Base-by-base conservation (phyloP, 345 rosid species). In the Lepidium africanum region DNA sequence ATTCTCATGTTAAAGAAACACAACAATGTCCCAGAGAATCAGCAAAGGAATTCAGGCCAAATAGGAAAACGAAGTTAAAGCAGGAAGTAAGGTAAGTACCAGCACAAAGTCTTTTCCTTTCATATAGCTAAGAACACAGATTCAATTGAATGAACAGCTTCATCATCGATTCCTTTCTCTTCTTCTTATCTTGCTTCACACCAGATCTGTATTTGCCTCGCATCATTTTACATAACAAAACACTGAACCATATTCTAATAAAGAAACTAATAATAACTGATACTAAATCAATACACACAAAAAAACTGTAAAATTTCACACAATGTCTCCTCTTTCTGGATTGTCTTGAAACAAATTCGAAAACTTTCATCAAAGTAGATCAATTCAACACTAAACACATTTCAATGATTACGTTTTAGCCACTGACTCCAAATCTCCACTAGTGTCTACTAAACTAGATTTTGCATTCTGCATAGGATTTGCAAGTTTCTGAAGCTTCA, bases 91-190 rank as follows among this genome's bases (percentile, higher is more conserved):
- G 37, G 19, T 16, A 30, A 1, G 59, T 79, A 87, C 96, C 98
- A 6, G 95, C 98, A 66, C 98, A 89, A n/a, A 48, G 92, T 89
- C 76, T 77, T 92, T 83, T 92, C 98, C 78, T 86, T 30, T 89
- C 71, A 65, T 89, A 70, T 92, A 92, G 39, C 86, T 92, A 23
- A 92, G 91, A 56, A 92, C 89, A 40, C 77, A 74, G 77, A 89
- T 89, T 41, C 98, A 16, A 92, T 75, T 19, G 96, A 89, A 76
- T 92, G 96, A 27, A 27, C 32, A 27, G 32, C 32, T 27, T 27
- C 6, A 5, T 27, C 32, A 27, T 4, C 1, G 32, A 27, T 27
- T 27, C 6, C 32, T 0, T 25, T 25, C 27, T 25, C 27, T 21
- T 21, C 23, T 3, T 25, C 4, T 3, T 25, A 3, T 25, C 27